Conservation (phyloP, 306 rosid genomes). For the Hippophae tibetana region DNA sequence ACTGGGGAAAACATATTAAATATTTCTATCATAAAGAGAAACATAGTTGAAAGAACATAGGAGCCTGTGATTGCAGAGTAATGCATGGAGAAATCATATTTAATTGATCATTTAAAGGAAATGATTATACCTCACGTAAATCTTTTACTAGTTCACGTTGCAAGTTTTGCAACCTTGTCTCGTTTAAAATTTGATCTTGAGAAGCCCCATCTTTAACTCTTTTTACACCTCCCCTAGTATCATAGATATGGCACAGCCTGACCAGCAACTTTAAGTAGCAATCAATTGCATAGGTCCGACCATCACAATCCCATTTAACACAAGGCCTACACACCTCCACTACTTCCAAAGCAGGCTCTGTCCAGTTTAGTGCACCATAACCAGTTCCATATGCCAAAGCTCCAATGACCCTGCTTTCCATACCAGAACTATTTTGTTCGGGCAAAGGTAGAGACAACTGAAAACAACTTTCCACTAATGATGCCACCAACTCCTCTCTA, state of each 20-base stretch:
- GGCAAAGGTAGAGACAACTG: conserved; percentile 97
- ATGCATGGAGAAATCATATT: background rate
- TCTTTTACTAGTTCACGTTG: conserved; percentile 86
- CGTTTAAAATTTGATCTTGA: conserved; percentile 95
- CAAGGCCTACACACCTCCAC: conserved; percentile 99
- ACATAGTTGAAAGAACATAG: background rate
- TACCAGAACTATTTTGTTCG: conserved; percentile 83
- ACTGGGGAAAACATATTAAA: background rate
- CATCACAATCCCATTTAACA: conserved; percentile 97
- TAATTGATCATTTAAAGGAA: background rate
- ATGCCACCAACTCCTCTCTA: conserved; percentile 96
- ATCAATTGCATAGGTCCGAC: conserved; percentile 90
- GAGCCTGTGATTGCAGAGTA: background rate
- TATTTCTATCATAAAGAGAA: background rate
- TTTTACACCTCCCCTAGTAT: conserved; percentile 94
- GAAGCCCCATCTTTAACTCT: conserved; percentile 96
- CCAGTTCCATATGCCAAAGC: conserved; percentile 99
- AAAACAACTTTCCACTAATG: conserved; percentile 96
- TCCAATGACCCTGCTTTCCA: conserved; percentile 98
- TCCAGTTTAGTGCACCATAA: conserved; percentile 97
- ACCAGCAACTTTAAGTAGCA: conserved; percentile 97
- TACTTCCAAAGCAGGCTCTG: conserved; percentile 95
- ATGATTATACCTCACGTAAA: conserved; percentile 57
- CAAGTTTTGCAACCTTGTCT: conserved; percentile 92
- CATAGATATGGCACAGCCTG: conserved; percentile 82